Evolutionary conservation across 1,284 basidiomycete species (phyloP).

Genomic region (Rhodotorula sp.): DNA sequence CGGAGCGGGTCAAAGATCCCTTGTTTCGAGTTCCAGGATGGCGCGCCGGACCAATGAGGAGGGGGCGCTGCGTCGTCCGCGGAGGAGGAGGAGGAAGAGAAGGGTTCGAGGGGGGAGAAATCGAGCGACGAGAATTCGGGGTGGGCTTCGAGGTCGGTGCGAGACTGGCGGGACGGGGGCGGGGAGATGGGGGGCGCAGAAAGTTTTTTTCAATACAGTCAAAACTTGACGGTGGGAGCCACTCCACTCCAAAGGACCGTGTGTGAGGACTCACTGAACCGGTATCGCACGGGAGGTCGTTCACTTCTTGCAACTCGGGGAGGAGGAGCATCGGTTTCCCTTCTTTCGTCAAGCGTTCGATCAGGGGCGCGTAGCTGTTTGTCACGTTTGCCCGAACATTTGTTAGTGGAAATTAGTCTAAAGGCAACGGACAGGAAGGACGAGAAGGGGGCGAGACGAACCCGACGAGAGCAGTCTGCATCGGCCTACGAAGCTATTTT

Average conservation of each 20-base stretch:
- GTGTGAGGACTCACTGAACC: slow-evolving; percentile 26
- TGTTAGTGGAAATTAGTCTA: background rate
- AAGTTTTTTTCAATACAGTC: background rate
- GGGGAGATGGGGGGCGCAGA: background rate
- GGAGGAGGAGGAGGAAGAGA: background rate
- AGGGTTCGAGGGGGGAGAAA: slow-evolving; percentile 40
- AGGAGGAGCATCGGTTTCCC: slow-evolving; percentile 44
- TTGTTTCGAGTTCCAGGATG: slow-evolving; percentile 47
- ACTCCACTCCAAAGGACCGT: background rate
- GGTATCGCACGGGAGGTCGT: slow-evolving; percentile 49
- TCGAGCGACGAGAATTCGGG: slow-evolving; percentile 47
- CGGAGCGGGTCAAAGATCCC: slow-evolving; percentile 48
- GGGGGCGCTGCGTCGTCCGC: background rate
- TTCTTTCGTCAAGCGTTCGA: slow-evolving; percentile 42
- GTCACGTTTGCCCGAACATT: no score
- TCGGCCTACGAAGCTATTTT: slow-evolving; percentile 48
- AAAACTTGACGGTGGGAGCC: background rate
- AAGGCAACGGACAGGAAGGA: no score
- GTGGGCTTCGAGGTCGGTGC: slow-evolving; percentile 43
- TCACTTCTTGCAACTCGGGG: slow-evolving; percentile 50
- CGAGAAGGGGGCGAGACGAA: slow-evolving; percentile 16
- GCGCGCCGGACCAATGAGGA: slow-evolving; percentile 32
- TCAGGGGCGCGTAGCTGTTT: slow-evolving; percentile 42
- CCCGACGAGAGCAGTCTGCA: slow-evolving; percentile 51
- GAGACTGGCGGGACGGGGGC: slow-evolving; percentile 20